Evolutionary conservation across 352 stramenopile species (phyloP), one percentile per base, ranked within the genome.

Genomic region (Pythium folliculosum): DNA sequence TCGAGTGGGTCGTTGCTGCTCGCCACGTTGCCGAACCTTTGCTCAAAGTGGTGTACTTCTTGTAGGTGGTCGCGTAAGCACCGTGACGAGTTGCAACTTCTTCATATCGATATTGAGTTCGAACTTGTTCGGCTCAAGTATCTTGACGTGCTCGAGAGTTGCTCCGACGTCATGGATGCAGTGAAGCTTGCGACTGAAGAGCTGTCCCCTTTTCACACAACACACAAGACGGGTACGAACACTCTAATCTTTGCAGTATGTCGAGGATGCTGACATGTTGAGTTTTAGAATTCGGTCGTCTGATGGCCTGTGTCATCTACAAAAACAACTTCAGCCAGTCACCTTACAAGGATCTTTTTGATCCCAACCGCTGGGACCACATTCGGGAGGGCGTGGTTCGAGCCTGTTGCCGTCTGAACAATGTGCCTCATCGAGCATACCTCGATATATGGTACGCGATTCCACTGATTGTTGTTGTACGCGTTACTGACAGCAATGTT

Each of bases 281-380:
- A 0, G 40, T 30, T 52, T 1, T 45, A 93, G 84, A 93, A 58
- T 81, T 93, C 22, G 81, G 84, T 10, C 74, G 84, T 2, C 71
- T 96, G 69, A 94, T 96, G 84, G 83, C 85, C 32, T 94, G 86
- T 44, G 67, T 92, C 16, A 73, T 96, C 37, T 95, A 86, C 69
- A 91, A 92, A 57, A 74, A 81, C 25, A 80, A 80, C 32, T 65
- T 95, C 37, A 73, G 82, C 19, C 78, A 88, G 40, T 95, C 86
- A 0, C 87, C 89, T 2, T 96, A 96, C 73, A 89, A 90, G 48
- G 86, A 89, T 30, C 60, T 95, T 0, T 92, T 94, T 27, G 72
- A 80, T 22, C 68, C 72, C 10, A 75, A 89, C 53, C 78, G 84
- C 19, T 96, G 89, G 89, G 71, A 86, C 17, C 74, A 88, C 57